Base-by-base conservation (phyloP, 1,284 basidiomycete genomes). In the Rugosomyces carneus region DNA sequence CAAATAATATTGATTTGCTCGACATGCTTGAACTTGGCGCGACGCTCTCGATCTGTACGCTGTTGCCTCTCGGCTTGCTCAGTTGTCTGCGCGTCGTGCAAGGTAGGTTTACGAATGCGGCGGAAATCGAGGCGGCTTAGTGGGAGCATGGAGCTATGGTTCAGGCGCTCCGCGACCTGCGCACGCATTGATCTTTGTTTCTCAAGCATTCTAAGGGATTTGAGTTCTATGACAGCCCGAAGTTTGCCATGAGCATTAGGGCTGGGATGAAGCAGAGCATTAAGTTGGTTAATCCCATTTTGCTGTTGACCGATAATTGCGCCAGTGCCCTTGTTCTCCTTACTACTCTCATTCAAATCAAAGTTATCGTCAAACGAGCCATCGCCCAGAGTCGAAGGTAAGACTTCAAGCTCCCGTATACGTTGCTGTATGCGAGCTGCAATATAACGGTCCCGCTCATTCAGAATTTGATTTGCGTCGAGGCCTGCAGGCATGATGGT, bases 11-110 rank as follows among this genome's bases (percentile, higher is more conserved):
- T 75, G 59, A 99, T 87, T 61, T 98, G 94, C 58, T 95, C 91
- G 59, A 96, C 80, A 60, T 99, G 96, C 62, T 96, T 94, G 71
- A 93, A 89, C 66, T 98, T 96, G 40, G 93, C 93, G 27, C 91
- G 83, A 42, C 86, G 84, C 67, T 99, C 95, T 18, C 94, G 84
- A 54, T 99, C 94, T 5, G 81, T 76, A 20, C 94, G 86, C 63
- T 99, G 96, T 62, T 89, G 87, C 48, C 93, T 78, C 68, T 99
- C 96, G 11, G 89, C 80, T 54, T 84, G 79, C 66, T 99, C 96
- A 1, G 92, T 97, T 64, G 79, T 81, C 31, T 92, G 85, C 15
- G 93, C 92, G 60, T 98, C 94, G 13, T 92, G 84, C 27, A 97
- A 72, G 0, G 85, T 87, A 23, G 91, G 90, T 60, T 94, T 95